Base-by-base conservation (phyloP, 345 rosid genomes). In the Eucalyptus erythrocorys region DNA sequence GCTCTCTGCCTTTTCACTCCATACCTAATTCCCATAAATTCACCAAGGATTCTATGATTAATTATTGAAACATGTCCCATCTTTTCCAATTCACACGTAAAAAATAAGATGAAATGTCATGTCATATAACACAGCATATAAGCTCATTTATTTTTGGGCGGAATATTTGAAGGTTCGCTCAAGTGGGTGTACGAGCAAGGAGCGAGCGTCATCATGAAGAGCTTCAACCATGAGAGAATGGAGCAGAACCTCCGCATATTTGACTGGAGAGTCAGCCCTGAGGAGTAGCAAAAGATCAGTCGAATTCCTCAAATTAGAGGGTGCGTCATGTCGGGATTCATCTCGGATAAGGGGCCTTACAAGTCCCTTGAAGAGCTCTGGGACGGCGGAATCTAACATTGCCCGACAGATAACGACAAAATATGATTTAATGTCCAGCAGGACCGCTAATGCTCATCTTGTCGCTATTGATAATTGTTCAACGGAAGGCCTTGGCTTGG, bases 141-240 rank as follows among this genome's bases (percentile, higher is more conserved):
- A 87, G 59, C 61, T 34, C 6, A 30, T 34, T 21, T 43, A 22
- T 4, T 49, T 47, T 48, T 42, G 24, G 30, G 37, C 21, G 40
- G 51, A 45, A 85, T 47, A 47, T 7, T 7, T 45, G 88, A 85
- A 87, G 88, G 87, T 87, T 22, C 84, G 89, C 45, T 79, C 88
- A 32, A 87, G 89, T 90, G 89, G 91, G 57, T 64, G 61, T 87
- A 90, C 71, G 84, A 88, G 59, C 85, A 86, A 86, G 89, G 89
- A 14, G 57, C 55, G 66, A 90, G 64, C 53, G 26, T 87, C 49
- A 45, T 61, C 27, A 90, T 49, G 76, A 90, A 88, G 87, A 47
- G 91, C 89, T 90, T 90, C 87, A 82, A 88, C 87, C 59, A 80
- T 42, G 84, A 61, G 42, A 90, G 88, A 85, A 81, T 88, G 90